Base-by-base conservation (phyloP, 2,329 filamentous ascomycete species). In the Monosporascus sp. region DNA sequence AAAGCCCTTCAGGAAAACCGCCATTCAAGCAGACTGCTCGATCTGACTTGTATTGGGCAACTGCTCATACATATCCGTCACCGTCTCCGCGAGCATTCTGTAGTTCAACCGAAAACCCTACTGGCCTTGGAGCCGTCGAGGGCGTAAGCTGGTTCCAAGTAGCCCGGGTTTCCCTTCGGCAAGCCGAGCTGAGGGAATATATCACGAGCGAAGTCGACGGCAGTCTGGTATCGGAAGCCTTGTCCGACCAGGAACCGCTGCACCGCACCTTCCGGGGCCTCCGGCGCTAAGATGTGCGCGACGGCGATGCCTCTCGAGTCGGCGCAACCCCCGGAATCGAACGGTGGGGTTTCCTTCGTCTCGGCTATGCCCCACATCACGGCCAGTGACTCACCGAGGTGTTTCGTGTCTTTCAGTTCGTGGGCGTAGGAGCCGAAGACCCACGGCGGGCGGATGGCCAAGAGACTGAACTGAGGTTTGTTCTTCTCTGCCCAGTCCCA, bases 121-220 rank as follows among this genome's bases (percentile, higher is more conserved):
- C 75, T 72, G 2, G 75, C 74, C 54, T 75, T 71, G 52, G 70
- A 74, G 56, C 80, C 82, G 64, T 83, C 76, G 49, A 78, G 73
- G 44, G 70, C 70, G 27, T 79, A 68, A 37, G 56, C 59, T 1
- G 64, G 60, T 54, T 70, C 64, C 48, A 64, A 55, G 50, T 52
- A 51, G 5, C 69, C 70, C 1, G 69, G 68, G 24, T 64, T 61
- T 2, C 70, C 71, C 16, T 64, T 57, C 0, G 73, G 73, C 31
- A 77, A 62, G n/a, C 66, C 59, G 2, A 66, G 48, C 58, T 62
- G 58, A 48, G 66, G 58, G 47, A 67, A 31, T 53, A 57, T 51
- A 52, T 59, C 51, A 24, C 69, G 53, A 56, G 68, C 62, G n/a
- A 68, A 53, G 46, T 77, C 72, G 0, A 69, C 73, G n/a, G 74